Percentiles rank a stretch among this genome's conserved stretches.
phyloP scores from a whole-genome alignment of 1,139 yeast species.

The Geotrichum macrosporum region DNA sequence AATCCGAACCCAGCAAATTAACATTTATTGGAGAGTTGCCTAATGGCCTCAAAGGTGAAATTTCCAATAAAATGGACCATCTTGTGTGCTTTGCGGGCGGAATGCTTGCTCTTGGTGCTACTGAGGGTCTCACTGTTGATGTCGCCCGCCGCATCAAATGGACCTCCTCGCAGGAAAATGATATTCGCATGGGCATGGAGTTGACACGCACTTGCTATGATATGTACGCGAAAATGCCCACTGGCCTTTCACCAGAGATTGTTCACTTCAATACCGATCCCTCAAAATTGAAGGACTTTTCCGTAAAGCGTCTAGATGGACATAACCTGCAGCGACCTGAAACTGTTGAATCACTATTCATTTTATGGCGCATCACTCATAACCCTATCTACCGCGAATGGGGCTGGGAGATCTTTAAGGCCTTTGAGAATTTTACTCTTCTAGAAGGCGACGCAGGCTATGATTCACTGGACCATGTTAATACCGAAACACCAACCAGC shows the following conservation, averaged over 20 bases:
- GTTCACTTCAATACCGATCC: constrained; percentile 63
- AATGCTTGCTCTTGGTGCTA: constrained; percentile 83
- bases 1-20: constrained; percentile 59
- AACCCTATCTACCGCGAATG: constrained; percentile 80
- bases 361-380: constrained; percentile 73
- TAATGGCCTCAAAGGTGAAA: constrained; percentile 53
- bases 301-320: constrained; percentile 63
- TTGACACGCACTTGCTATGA: constrained; percentile 76
- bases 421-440: constrained; percentile 58
- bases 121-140: constrained; percentile 58
- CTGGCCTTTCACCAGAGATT: constrained; percentile 87
- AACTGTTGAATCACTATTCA: constrained; percentile 83
- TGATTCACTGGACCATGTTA: constrained; percentile 65
- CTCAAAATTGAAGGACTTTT: constrained; percentile 49
- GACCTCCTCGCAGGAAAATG: constrained; percentile 48
- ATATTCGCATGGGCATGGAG: constrained; percentile 68
- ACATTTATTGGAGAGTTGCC: constrained; percentile 78
- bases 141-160: constrained; percentile 48
- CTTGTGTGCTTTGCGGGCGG: constrained; percentile 93
- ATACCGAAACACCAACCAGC: constrained; percentile 45
- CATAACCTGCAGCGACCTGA: constrained; percentile 93
- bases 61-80: constrained; percentile 88
- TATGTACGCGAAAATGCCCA: constrained; percentile 67
- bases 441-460: constrained; percentile 57
- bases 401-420: constrained; percentile 83